Percentiles rank a stretch among this genome's conserved stretches.
Evolutionary conservation across 164 flowering plant genomes (phyloP).

Genomic region (Tetrastigma voinierianum): DNA sequence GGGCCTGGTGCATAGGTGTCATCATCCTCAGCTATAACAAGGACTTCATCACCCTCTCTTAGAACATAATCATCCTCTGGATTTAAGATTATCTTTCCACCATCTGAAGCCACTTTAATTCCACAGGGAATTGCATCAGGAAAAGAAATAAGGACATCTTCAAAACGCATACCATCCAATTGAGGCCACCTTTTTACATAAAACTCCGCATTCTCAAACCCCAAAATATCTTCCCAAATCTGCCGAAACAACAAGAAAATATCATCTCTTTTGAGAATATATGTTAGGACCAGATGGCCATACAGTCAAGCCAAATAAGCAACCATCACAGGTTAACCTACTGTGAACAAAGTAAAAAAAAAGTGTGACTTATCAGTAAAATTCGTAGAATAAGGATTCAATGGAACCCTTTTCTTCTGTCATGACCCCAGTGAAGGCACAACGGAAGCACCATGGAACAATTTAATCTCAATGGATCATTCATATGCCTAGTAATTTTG

Average conservation of each 20-base stretch:
- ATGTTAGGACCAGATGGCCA: not conserved
- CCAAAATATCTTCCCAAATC: slow-evolving; percentile 98
- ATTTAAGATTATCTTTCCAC: slow-evolving; percentile 77
- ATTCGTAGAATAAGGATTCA: no score
- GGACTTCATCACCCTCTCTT: slow-evolving; percentile 82
- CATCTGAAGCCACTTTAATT: slow-evolving; percentile 75
- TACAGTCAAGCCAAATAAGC: no score
- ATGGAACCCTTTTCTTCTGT: no score
- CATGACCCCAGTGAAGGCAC: no score
- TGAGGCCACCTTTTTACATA: slow-evolving; percentile 94
- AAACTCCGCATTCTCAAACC: slow-evolving; percentile 96
- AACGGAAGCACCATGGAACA: no score
- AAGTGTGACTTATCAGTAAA: no score
- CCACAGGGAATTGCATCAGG: slow-evolving; percentile 97
- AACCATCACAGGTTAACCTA: no score
- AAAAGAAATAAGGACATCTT: slow-evolving; percentile 77
- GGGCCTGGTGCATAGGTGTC: slow-evolving; percentile 79
- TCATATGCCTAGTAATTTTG: no score
- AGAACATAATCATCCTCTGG: slow-evolving; percentile 76
- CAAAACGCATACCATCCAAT: slow-evolving; percentile 65
- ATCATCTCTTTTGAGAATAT: not conserved
- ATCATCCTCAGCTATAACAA: slow-evolving; percentile 96
- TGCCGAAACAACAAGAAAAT: slow-evolving; percentile 23
- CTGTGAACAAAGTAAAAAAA: not conserved
- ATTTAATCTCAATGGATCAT: no score